Evolutionary conservation across 768 basidiomycete species (phyloP).

Genomic region (Tricholomella constricta): DNA sequence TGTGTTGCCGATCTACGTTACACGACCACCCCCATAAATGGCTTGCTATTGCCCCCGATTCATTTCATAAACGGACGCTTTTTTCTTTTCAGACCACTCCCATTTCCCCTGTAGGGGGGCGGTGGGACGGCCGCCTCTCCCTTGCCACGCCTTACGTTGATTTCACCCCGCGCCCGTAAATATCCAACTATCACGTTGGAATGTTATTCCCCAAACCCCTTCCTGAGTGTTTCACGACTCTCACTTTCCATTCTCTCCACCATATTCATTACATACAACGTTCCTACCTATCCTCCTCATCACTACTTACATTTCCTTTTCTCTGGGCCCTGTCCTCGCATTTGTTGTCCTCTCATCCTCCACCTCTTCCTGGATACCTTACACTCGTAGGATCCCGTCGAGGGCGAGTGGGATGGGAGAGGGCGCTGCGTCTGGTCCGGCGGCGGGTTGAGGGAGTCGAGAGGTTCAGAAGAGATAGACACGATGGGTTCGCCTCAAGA

Average conservation of each 20-base stretch:
- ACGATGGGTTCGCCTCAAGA: neutral
- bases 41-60: conserved; percentile 29
- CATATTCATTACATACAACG: conserved; percentile 12
- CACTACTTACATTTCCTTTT: conserved; percentile 16
- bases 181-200: conserved; percentile 18
- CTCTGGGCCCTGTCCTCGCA: conserved; percentile 22
- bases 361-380: conserved; percentile 46
- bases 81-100: conserved; percentile 57
- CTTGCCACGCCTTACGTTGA: too few relatives aligned
- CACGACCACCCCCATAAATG: conserved; percentile 24
- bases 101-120: conserved; percentile 12
- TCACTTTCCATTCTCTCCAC: conserved; percentile 2
- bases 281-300: conserved; percentile 16
- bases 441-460: conserved; percentile 19
- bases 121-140: conserved; percentile 22
- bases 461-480: conserved; percentile 13
- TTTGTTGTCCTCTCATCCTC: conserved; percentile 72
- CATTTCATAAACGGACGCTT: conserved; percentile 73
- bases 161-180: conserved; percentile 38
- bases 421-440: conserved; percentile 58
- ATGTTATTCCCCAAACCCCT: conserved; percentile 9
- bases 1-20: conserved; percentile 26
- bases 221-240: conserved; percentile 23
- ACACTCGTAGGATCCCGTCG: conserved; percentile 30
- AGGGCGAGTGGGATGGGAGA: conserved; percentile 71